A percentile compares a stretch with the other conserved stretches of the same genome.
These are phyloP conservation scores for Clitopilus hobsonii DNA, from an alignment of 768 basidiomycete species.

Conservation along the genomic window DNA sequence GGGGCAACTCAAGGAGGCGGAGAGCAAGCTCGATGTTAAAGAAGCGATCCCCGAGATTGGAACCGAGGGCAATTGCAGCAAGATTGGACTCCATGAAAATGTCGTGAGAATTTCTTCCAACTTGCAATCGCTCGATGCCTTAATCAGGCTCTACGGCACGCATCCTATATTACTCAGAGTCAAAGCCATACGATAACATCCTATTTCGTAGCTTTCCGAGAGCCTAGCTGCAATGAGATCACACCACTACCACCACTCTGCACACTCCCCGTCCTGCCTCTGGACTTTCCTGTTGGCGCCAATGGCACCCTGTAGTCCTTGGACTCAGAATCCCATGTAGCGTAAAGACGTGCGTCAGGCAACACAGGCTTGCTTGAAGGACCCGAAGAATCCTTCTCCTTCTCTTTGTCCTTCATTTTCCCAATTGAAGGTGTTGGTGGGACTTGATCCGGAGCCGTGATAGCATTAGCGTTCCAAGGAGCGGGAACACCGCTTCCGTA, in stretches of 20 bases:
- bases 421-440: slow-evolving; percentile 21
- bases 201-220: neutral
- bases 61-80: slow-evolving; percentile 1
- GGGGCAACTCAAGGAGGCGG: slow-evolving; percentile 1
- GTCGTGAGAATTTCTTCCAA: neutral
- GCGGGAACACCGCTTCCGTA: slow-evolving; percentile 47
- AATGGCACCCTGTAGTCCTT: slow-evolving; percentile 43
- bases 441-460: slow-evolving; percentile 20
- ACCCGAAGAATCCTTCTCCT: slow-evolving; percentile 21
- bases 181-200: neutral
- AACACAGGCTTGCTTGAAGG: slow-evolving; percentile 28
- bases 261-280: slow-evolving; percentile 29
- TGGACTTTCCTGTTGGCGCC: slow-evolving; percentile 15
- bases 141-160: neutral
- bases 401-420: slow-evolving; percentile 19
- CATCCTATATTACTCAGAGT: neutral
- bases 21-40: slow-evolving; percentile 2
- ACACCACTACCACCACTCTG: slow-evolving; percentile 14
- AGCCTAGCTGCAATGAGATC: slow-evolving; percentile 9
- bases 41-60: slow-evolving; percentile 1
- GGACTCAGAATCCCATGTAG: slow-evolving; percentile 53
- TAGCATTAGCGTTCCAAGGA: slow-evolving; percentile 46
- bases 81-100: neutral
- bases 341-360: slow-evolving; percentile 48
- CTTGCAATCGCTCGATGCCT: neutral